Percentiles rank a stretch among this genome's conserved stretches.
phyloP scores from a whole-genome alignment of 2,329 filamentous ascomycete species.

The Thelonectria olida region DNA sequence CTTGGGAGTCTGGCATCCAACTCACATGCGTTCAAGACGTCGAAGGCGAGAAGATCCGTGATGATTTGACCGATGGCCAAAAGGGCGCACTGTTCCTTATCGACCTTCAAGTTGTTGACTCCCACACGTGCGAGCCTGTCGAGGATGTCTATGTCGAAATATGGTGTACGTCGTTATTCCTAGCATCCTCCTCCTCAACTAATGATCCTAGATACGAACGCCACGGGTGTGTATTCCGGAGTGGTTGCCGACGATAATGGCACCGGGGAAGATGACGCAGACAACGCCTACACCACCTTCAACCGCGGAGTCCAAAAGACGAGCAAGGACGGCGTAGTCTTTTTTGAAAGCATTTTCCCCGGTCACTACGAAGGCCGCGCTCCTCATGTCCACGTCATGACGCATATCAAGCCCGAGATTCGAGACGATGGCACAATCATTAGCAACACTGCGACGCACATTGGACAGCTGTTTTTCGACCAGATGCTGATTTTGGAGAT shows the following conservation, averaged over 20 bases:
- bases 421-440: slow-evolving; percentile 57
- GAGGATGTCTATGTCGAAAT: slow-evolving; percentile 17
- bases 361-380: slow-evolving; percentile 49
- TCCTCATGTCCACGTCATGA: slow-evolving; percentile 46
- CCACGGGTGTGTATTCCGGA: slow-evolving; percentile 52
- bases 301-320: slow-evolving; percentile 47
- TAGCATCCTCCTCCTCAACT: background rate
- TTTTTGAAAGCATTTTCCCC: slow-evolving; percentile 47
- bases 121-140: slow-evolving; percentile 6
- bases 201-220: slow-evolving; percentile 5
- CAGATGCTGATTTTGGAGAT: slow-evolving; percentile 60
- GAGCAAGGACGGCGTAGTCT: slow-evolving; percentile 44
- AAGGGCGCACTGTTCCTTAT: slow-evolving; percentile 3
- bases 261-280: slow-evolving; percentile 30
- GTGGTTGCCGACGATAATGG: slow-evolving; percentile 46
- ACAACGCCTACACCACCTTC: slow-evolving; percentile 42
- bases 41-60: slow-evolving; percentile 9
- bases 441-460: slow-evolving; percentile 58
- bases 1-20: background rate
- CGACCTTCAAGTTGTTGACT: slow-evolving; percentile 16
- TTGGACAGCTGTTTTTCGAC: slow-evolving; percentile 68
- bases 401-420: slow-evolving; percentile 40
- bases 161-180: background rate
- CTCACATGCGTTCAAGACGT: background rate
- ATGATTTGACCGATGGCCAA: slow-evolving; percentile 3